These are phyloP conservation scores for Pseudonitzschia multiseries DNA, from an alignment of 108 stramenopile genomes.

Conservation along the genomic window DNA sequence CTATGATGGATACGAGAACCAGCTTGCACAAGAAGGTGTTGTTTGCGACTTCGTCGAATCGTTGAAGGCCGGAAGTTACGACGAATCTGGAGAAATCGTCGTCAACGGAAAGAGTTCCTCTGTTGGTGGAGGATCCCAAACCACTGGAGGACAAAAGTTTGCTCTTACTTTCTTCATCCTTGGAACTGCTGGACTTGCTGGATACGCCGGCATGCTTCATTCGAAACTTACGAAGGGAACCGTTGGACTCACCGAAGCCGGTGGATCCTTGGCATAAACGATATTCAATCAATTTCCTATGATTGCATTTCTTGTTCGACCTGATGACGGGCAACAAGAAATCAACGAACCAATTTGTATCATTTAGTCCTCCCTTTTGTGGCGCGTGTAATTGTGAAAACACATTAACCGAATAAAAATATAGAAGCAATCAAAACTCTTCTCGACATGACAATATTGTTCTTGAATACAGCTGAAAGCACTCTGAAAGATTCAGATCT, in stretches of 20 bases:
- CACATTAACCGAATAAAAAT: neutral
- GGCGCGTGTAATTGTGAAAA: slow-evolving; percentile 5
- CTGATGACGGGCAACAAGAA: too few relatives aligned
- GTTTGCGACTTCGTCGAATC: slow-evolving; percentile 73
- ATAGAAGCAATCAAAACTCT: neutral
- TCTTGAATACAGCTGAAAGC: too few relatives aligned
- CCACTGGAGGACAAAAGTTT: slow-evolving; percentile 85
- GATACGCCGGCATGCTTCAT: slow-evolving; percentile 86
- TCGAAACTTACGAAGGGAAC: slow-evolving; percentile 81
- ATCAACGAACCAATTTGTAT: neutral
- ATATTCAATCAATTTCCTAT: slow-evolving; percentile 14
- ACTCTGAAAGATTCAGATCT: too few relatives aligned
- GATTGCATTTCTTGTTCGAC: neutral
- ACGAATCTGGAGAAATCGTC: slow-evolving; percentile 52
- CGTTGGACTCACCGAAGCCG: slow-evolving; percentile 50
- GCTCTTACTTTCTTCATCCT: slow-evolving; percentile 84
- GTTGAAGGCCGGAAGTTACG: slow-evolving; percentile 52
- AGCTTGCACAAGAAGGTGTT: slow-evolving; percentile 60
- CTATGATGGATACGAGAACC: slow-evolving; percentile 64
- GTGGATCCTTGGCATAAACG: slow-evolving; percentile 78
- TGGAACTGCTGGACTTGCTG: slow-evolving; percentile 77
- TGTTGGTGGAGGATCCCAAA: slow-evolving; percentile 41
- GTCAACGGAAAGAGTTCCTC: slow-evolving; percentile 50
- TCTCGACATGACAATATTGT: too few relatives aligned
- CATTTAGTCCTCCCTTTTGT: neutral